Evolutionary conservation across 164 flowering plant species (phyloP).

Genomic region (Protea cynaroides): DNA sequence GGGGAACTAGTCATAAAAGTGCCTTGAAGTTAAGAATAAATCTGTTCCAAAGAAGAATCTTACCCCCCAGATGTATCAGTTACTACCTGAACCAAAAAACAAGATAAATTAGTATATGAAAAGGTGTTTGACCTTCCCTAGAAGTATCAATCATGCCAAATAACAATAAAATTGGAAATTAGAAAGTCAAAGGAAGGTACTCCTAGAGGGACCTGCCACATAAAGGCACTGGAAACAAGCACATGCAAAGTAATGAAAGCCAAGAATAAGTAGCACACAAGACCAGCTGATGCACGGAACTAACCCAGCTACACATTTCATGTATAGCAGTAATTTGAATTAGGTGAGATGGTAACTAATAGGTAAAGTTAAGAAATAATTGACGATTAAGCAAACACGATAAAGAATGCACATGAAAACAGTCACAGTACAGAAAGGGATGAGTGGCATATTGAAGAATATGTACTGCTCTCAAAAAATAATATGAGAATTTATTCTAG

Average conservation of each 20-base stretch:
- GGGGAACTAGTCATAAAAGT: neutral
- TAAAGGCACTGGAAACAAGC: no score
- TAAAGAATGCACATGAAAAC: neutral
- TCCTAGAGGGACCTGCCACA: no score
- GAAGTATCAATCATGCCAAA: neutral
- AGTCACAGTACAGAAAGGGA: no score
- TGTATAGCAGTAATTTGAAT: neutral
- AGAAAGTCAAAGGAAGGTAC: no score
- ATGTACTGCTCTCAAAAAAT: no score
- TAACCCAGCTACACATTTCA: neutral
- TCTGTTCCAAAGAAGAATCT: slow-evolving; percentile 17
- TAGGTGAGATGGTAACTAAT: neutral
- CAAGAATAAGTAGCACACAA: neutral
- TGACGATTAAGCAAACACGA: neutral
- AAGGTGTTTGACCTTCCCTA: neutral
- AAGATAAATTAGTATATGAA: slow-evolving; percentile 4
- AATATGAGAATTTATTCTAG: no score
- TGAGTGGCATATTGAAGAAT: no score
- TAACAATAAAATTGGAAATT: no score
- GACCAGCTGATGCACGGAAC: neutral
- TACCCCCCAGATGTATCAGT: slow-evolving; percentile 96
- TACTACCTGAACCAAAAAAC: slow-evolving; percentile 56
- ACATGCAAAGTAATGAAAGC: neutral
- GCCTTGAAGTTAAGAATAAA: neutral
- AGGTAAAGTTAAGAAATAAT: no score